Conservation (phyloP, 2,329 filamentous ascomycete genomes). For the Zasmidium cellare region DNA sequence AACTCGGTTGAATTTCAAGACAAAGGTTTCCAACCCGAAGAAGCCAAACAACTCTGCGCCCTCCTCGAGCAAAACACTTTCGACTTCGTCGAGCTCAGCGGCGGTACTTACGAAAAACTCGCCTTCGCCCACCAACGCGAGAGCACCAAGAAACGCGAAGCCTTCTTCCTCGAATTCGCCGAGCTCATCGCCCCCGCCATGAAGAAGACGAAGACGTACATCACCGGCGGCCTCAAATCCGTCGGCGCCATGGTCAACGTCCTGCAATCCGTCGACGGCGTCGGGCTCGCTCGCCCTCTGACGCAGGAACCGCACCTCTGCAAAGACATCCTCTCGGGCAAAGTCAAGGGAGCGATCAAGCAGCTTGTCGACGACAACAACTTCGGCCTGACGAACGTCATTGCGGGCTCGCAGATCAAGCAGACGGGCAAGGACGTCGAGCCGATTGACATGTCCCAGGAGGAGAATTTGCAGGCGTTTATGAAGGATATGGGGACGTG, state of each 20-base stretch:
- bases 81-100: slow-evolving; percentile 60
- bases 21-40: slow-evolving; percentile 53
- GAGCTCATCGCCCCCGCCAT: slow-evolving; percentile 52
- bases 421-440: slow-evolving; percentile 55
- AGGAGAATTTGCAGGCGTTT: slow-evolving; percentile 51
- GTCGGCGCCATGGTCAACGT: slow-evolving; percentile 60
- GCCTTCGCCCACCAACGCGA: slow-evolving; percentile 56
- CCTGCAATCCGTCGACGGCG: slow-evolving; percentile 58
- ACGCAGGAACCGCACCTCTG: slow-evolving; percentile 53
- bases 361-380: slow-evolving; percentile 40
- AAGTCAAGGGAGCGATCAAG: slow-evolving; percentile 51
- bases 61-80: slow-evolving; percentile 51
- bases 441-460: slow-evolving; percentile 53
- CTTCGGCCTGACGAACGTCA: slow-evolving; percentile 50
- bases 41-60: slow-evolving; percentile 41
- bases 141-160: slow-evolving; percentile 50
- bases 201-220: slow-evolving; percentile 57
- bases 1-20: slow-evolving; percentile 59
- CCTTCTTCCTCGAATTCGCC: slow-evolving; percentile 62
- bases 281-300: slow-evolving; percentile 58
- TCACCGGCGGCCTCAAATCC: slow-evolving; percentile 61
- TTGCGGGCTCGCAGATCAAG: slow-evolving; percentile 52
- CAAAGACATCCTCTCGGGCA: slow-evolving; percentile 48
- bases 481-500: slow-evolving; percentile 50
- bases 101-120: slow-evolving; percentile 60